Evolutionary conservation across 2,329 filamentous ascomycete genomes (phyloP).

Genomic region (Cercospora zeina): DNA sequence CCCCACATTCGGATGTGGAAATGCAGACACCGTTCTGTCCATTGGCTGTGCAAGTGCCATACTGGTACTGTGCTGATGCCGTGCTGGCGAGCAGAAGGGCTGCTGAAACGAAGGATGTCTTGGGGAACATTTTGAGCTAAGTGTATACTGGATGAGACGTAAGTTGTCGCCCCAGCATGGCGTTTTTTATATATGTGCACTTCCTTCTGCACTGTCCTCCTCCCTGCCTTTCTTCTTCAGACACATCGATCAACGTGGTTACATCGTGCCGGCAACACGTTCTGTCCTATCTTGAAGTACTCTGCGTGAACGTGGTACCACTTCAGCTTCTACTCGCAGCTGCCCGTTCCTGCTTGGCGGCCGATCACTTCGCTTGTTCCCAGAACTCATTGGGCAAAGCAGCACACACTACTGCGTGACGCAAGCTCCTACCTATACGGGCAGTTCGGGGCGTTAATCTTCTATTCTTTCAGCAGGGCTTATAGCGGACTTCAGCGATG

Average conservation of each 20-base stretch:
- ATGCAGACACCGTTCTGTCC: slow-evolving; percentile 20
- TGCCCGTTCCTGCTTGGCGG: slow-evolving; percentile 11
- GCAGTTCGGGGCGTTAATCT: slow-evolving; percentile 4
- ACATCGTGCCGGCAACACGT: slow-evolving; percentile 5
- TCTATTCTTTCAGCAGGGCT: neutral
- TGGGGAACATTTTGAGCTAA: neutral
- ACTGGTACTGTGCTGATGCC: slow-evolving; percentile 15
- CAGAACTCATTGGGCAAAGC: neutral
- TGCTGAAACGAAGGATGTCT: slow-evolving; percentile 1
- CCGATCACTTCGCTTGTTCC: slow-evolving; percentile 9
- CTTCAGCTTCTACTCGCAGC: slow-evolving; percentile 5
- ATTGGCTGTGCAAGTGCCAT: slow-evolving; percentile 20
- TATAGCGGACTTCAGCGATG: neutral
- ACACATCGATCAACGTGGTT: slow-evolving; percentile 8
- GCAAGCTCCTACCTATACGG: slow-evolving; percentile 10
- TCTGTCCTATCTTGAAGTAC: slow-evolving; percentile 1
- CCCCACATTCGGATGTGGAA: slow-evolving; percentile 10
- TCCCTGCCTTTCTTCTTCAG: neutral
- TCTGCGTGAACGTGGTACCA: slow-evolving; percentile 11
- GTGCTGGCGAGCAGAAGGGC: neutral
- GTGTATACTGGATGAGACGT: neutral
- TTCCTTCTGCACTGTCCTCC: neutral
- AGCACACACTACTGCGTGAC: neutral
- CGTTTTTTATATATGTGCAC: neutral
- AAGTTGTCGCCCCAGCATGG: neutral